Conservation (phyloP, 2,329 filamentous ascomycete species). For the Microsporum canis region DNA sequence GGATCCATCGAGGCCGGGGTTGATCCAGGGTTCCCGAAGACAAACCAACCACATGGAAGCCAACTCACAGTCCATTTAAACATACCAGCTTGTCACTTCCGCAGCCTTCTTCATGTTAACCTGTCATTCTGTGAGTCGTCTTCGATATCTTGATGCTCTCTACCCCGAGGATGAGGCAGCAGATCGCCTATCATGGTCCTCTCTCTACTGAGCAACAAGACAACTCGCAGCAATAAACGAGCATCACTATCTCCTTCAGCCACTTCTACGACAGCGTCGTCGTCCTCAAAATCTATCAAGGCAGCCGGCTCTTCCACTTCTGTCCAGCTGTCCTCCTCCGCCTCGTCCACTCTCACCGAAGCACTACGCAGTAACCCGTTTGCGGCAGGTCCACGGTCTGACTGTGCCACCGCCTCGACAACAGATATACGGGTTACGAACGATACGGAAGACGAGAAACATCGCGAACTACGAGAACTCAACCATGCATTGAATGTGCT, state of each 20-base stretch:
- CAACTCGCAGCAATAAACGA: not conserved
- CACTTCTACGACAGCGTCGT: not conserved
- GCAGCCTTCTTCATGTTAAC: not conserved
- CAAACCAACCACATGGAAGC: not conserved
- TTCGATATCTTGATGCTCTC: not conserved
- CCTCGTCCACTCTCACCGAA: constrained; percentile 30
- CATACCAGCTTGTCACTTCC: not conserved
- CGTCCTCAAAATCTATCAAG: constrained; percentile 5
- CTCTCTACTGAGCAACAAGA: constrained; percentile 1
- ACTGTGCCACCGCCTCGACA: constrained; percentile 4
- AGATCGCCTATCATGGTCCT: constrained; percentile 4
- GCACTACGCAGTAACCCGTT: constrained; percentile 35
- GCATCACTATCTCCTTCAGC: not conserved
- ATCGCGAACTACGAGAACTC: constrained; percentile 28
- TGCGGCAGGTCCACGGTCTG: constrained; percentile 11
- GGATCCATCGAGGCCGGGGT: not conserved
- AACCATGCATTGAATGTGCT: constrained; percentile 34
- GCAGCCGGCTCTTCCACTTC: not conserved
- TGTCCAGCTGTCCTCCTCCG: not conserved
- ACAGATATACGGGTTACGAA: constrained; percentile 11
- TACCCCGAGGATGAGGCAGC: not conserved
- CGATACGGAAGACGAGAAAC: constrained; percentile 22
- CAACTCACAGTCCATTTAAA: not conserved
- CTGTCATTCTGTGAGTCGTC: not conserved
- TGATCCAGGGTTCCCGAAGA: not conserved